Evolutionary conservation across 345 rosid genomes (phyloP).

Genomic region (Mercurialis annua): DNA sequence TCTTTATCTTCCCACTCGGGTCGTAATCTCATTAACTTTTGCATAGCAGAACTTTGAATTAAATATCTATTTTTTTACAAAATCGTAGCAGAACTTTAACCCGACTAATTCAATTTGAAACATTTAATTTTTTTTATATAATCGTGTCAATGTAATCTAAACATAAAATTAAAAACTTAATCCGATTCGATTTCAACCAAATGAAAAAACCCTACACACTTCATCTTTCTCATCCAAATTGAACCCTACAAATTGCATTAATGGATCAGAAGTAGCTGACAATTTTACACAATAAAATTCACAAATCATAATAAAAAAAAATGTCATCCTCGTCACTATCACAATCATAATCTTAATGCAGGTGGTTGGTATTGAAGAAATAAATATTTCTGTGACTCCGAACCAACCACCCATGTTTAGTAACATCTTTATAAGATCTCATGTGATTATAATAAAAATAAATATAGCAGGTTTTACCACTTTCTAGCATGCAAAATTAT

Average conservation of each 20-base stretch:
- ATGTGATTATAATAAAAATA: background rate
- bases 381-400: slow-evolving; percentile 5
- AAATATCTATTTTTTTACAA: no score
- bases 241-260: background rate
- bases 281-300: background rate
- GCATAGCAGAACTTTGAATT: no score
- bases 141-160: no score
- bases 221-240: no score
- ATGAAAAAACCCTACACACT: no score
- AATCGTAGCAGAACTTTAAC: no score
- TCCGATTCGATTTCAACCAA: no score
- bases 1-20: no score
- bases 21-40: no score
- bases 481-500: background rate
- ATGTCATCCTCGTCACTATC: slow-evolving; percentile 16
- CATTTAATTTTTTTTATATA: no score
- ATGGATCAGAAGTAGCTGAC: background rate
- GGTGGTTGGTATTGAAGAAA: slow-evolving; percentile 24
- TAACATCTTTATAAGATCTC: background rate
- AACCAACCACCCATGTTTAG: slow-evolving; percentile 20
- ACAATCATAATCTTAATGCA: slow-evolving; percentile 19
- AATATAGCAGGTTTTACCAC: background rate
- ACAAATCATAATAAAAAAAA: background rate
- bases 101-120: no score
- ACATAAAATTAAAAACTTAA: no score